Evolutionary conservation across 1,139 yeast genomes (phyloP).

Genomic region (Kluyveromyces marxianus): DNA sequence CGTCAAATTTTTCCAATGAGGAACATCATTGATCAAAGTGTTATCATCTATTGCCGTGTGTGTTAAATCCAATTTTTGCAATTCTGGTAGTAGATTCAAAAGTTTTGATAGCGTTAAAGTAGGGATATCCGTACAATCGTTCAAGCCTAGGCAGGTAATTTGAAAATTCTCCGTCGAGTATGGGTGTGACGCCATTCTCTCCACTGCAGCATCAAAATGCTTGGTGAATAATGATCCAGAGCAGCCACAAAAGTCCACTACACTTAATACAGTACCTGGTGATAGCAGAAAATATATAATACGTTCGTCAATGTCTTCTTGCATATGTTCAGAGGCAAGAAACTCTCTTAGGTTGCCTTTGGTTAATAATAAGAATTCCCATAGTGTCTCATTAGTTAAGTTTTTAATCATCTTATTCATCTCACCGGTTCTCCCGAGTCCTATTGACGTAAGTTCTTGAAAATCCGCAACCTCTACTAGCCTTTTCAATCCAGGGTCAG

Average conservation of each 20-base stretch:
- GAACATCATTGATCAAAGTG: constrained; percentile 43
- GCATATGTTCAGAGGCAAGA: constrained; percentile 78
- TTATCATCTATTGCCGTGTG: constrained; percentile 70
- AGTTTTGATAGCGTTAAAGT: constrained; percentile 47
- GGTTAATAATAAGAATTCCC: constrained; percentile 49
- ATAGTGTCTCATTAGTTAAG: constrained; percentile 71
- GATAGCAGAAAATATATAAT: constrained; percentile 57
- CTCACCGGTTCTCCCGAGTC: constrained; percentile 79
- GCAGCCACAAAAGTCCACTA: constrained; percentile 87
- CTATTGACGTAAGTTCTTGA: constrained; percentile 83
- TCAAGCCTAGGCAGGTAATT: constrained; percentile 58
- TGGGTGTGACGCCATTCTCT: constrained; percentile 13
- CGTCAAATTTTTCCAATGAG: constrained; percentile 48
- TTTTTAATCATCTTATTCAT: constrained; percentile 90
- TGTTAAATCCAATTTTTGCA: constrained; percentile 68
- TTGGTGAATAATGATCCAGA: constrained; percentile 54
- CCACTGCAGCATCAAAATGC: constrained; percentile 41
- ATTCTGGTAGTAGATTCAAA: constrained; percentile 48
- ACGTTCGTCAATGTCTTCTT: constrained; percentile 64
- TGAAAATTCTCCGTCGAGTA: constrained; percentile 28
- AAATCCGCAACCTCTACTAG: constrained; percentile 77
- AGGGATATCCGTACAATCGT: constrained; percentile 79
- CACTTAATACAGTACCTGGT: constrained; percentile 50
- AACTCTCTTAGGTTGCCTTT: constrained; percentile 72
- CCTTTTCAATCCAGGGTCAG: constrained; percentile 45